Evolutionary conservation across 2,329 filamentous ascomycete genomes (phyloP), one percentile per base, ranked within the genome.

Genomic region (Didymella exigua): DNA sequence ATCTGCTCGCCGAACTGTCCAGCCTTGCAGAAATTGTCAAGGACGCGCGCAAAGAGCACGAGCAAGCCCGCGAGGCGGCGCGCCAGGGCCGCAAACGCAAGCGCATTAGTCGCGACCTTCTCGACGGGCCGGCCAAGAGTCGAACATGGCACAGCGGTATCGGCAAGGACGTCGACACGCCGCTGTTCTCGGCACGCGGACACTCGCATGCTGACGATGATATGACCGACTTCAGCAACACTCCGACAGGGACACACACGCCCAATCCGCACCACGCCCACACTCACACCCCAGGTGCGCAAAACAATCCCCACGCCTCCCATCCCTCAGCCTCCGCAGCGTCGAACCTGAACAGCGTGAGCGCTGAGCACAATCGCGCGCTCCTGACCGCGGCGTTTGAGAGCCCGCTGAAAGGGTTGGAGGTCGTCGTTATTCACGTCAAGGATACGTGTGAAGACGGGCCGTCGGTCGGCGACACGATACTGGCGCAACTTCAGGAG

Each of bases 401-500:
- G 40, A 34, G 68, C 43, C 86, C 87, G 6, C 79, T 99, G 4
- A 79, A 81, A 47, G 92, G 91, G 0, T 72, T 98, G 24, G 89
- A 86, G 59, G 80, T 99, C 1, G 87, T 97, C 44, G 86, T 98
- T 50, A 98, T 98, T 31, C 95, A 99, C 71, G 85, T 98, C 68
- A 99, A 99, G 73, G 93, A 98, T 61, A 88, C 84, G 19, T 78
- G 97, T 50, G 79, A 82, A 8, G 92, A 96, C 70, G 90, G 86
- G 0, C 84, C 85, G 23, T 73, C 78, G 42, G 85, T 83, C 2
- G 83, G 80, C 30, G 86, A 90, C 3, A 82, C 77, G 2, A 96
- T 98, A 30, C 66, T 95, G 19, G 70, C 79, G 56, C 86, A 97
- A 72, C 75, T 98, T 44, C 71, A 77, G 16, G 84, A 85, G 23